These are phyloP conservation scores for Talaromyces stipitatus DNA, from an alignment of 495 filamentous ascomycete genomes.

Conservation along the genomic window DNA sequence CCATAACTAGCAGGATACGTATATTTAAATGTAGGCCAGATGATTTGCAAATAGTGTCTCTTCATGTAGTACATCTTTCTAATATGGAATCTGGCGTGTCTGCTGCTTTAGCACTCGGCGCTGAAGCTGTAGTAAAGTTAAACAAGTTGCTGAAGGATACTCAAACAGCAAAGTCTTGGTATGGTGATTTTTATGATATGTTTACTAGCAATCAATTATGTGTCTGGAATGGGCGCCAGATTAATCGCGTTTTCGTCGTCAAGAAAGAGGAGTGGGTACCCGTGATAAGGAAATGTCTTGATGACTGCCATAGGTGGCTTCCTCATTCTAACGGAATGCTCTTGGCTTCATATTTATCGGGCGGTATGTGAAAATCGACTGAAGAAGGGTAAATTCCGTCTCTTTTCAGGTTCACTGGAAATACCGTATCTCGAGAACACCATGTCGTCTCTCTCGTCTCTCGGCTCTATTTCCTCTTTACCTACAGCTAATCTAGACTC, in stretches of 20 bases:
- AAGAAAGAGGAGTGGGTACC: background rate
- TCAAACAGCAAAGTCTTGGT: background rate
- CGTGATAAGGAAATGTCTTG: background rate
- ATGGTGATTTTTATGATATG: background rate
- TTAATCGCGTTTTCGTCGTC: background rate
- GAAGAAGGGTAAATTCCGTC: background rate
- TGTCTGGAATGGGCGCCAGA: background rate
- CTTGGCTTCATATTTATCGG: background rate
- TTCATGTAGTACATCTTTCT: too few species aligned
- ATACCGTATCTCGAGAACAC: background rate
- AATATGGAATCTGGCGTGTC: background rate
- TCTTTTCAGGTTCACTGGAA: background rate
- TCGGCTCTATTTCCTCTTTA: background rate
- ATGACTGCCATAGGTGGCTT: background rate
- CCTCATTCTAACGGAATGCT: background rate
- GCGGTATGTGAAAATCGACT: background rate
- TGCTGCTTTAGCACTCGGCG: background rate
- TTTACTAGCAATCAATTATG: background rate
- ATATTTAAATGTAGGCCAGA: too few species aligned
- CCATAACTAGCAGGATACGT: too few species aligned
- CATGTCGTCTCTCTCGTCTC: background rate
- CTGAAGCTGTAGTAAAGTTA: background rate
- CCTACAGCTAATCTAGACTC: background rate
- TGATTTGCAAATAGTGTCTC: too few species aligned
- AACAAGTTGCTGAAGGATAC: background rate